These are phyloP conservation scores for Glutinoglossum americanum DNA, from an alignment of 495 filamentous ascomycete genomes.

Conservation along the genomic window DNA sequence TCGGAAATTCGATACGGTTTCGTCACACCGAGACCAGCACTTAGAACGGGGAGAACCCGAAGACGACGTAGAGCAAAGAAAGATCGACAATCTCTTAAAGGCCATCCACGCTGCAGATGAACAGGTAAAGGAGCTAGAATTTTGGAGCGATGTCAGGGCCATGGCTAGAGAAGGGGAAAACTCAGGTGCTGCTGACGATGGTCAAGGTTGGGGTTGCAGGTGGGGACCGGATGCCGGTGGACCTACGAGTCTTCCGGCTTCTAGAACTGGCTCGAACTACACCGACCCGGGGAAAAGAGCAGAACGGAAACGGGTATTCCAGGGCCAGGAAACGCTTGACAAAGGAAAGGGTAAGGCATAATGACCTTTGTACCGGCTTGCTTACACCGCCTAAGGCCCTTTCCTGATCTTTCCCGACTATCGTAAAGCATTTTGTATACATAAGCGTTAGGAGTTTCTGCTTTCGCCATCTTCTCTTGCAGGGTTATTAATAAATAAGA, in stretches of 20 bases:
- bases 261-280: neutral
- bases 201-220: constrained; percentile 1
- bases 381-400: neutral
- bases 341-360: constrained; percentile 1
- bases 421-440: neutral
- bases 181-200: constrained; percentile 13
- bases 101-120: constrained; percentile 42
- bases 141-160: constrained; percentile 51
- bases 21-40: constrained; percentile 15
- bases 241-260: neutral
- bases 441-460: too few species aligned
- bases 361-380: neutral
- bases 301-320: neutral
- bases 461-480: too few species aligned
- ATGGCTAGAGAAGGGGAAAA: constrained; percentile 33
- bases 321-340: neutral
- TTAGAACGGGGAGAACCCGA: constrained; percentile 9
- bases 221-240: constrained; percentile 3
- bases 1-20: constrained; percentile 31
- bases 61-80: constrained; percentile 11
- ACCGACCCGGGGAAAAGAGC: neutral
- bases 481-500: too few species aligned
- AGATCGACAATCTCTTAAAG: constrained; percentile 29
- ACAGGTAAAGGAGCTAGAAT: constrained; percentile 45
- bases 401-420: too few species aligned